Conservation (phyloP, 306 rosid species). For the Lathyrus tuberosus region DNA sequence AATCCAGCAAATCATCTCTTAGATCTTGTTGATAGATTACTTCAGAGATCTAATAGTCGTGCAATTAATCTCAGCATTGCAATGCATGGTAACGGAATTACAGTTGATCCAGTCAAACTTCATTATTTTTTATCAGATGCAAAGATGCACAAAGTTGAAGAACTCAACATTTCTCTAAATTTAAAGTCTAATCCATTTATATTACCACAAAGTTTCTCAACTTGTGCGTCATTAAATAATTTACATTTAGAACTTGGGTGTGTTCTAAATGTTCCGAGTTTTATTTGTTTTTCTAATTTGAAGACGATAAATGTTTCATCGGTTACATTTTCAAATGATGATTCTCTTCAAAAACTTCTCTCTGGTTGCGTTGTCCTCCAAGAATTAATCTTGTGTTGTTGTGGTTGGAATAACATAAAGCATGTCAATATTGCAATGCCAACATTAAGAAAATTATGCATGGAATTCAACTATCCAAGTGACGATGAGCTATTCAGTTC, state of each 20-base stretch:
- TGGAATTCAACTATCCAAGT: too few species aligned
- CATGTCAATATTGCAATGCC: not conserved
- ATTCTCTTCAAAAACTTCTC: not conserved
- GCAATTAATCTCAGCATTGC: not conserved
- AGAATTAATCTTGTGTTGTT: not conserved
- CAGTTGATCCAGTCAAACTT: not conserved
- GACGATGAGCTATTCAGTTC: not conserved
- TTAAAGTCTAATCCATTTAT: not conserved
- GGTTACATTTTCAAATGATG: conserved; percentile 8
- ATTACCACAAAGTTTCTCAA: conserved; percentile 9
- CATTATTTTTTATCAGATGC: not conserved
- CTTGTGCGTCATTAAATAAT: conserved; percentile 10
- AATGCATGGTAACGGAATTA: not conserved
- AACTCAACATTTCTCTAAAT: conserved; percentile 20
- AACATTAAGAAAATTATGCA: not conserved
- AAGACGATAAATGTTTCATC: conserved; percentile 4
- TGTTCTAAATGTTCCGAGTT: not conserved
- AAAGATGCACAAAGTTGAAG: conserved; percentile 23
- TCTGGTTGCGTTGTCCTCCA: conserved; percentile 3
- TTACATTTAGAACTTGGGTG: not conserved
- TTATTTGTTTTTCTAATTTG: not conserved
- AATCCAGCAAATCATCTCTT: not conserved
- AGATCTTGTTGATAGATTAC: not conserved
- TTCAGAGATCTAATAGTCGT: not conserved
- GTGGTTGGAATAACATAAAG: conserved; percentile 16